Base-by-base conservation (phyloP, 768 basidiomycete genomes). In the Nidularia sp. region DNA sequence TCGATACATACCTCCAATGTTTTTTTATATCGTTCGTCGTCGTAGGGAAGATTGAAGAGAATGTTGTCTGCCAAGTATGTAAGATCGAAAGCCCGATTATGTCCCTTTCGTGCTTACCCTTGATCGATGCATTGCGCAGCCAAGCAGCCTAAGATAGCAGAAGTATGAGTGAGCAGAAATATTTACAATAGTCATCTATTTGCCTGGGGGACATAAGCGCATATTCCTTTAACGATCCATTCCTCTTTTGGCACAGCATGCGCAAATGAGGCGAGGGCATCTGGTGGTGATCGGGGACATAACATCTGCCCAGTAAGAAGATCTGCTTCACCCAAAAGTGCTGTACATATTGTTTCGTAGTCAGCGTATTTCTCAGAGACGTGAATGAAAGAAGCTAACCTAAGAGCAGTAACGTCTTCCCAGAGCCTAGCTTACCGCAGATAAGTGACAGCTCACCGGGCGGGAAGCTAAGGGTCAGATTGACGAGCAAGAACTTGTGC, bases 371-470 rank as follows among this genome's bases (percentile, higher is more conserved):
- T n/a, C n/a, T n/a, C n/a, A n/a, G n/a, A n/a, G n/a, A n/a, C n/a
- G n/a, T n/a, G n/a, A n/a, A n/a, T n/a, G n/a, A n/a, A 18, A 18
- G 18, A 49, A 25, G 25, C 61, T 62, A 13, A 79, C 88, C 78
- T 33, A 88, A 74, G 13, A 96, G 70, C 33, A 96, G 65, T 4
- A 97, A 70, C 0, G 93, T 90, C 71, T 96, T 97, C 22, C 94
- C 93, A 13, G 88, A 88, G 2, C 92, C 93, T 7, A 96, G 74
- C 62, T 93, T 91, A 1, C 94, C 94, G 61, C 92, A 94, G n/a
- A 97, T 79, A 12, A 97, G 75, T 1, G 89, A 86, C 25, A 96
- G 73, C 65, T 89, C 79, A 29, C 89, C 89, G 9, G 72, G 66
- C 0, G 93, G 93, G 71, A 97, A 94, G 43, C 81, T 76, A 12